Evolutionary conservation across 83 land plant species (phyloP).

Genomic region (Picea abies): DNA sequence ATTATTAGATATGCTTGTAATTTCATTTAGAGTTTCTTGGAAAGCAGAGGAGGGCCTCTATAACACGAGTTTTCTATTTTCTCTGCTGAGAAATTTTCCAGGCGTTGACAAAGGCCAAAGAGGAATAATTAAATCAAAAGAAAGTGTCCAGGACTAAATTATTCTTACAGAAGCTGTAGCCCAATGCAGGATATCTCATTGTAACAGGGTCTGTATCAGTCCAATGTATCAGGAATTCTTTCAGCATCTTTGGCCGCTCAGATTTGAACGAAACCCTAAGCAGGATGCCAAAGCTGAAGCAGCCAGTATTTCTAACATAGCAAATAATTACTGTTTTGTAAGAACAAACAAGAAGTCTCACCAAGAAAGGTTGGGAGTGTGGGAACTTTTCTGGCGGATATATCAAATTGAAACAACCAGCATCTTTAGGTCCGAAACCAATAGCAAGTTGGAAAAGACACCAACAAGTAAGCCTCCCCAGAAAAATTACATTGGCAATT

Average conservation of each 20-base stretch:
- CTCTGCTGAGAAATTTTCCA: background rate
- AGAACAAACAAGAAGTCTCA: background rate
- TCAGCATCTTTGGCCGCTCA: background rate
- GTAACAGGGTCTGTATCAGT: background rate
- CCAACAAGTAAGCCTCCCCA: background rate
- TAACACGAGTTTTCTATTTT: background rate
- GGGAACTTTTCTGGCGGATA: conserved; percentile 8
- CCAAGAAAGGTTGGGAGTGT: background rate
- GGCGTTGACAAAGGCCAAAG: background rate
- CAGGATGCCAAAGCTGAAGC: background rate
- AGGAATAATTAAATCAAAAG: background rate
- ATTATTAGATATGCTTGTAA: background rate
- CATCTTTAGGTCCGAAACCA: background rate
- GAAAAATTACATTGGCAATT: background rate
- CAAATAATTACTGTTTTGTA: background rate
- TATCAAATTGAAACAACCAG: background rate
- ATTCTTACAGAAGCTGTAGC: background rate
- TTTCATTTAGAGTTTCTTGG: background rate
- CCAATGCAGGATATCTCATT: too few species aligned
- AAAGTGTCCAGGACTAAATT: background rate
- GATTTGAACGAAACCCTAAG: background rate
- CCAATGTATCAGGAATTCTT: conserved; percentile 11
- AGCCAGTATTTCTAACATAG: background rate
- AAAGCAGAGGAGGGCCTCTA: background rate
- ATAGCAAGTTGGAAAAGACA: background rate